A percentile compares a stretch with the other conserved stretches of the same genome.
These are phyloP conservation scores for Dissoconium aciculare DNA, from an alignment of 2,329 filamentous ascomycete species.

Conservation along the genomic window DNA sequence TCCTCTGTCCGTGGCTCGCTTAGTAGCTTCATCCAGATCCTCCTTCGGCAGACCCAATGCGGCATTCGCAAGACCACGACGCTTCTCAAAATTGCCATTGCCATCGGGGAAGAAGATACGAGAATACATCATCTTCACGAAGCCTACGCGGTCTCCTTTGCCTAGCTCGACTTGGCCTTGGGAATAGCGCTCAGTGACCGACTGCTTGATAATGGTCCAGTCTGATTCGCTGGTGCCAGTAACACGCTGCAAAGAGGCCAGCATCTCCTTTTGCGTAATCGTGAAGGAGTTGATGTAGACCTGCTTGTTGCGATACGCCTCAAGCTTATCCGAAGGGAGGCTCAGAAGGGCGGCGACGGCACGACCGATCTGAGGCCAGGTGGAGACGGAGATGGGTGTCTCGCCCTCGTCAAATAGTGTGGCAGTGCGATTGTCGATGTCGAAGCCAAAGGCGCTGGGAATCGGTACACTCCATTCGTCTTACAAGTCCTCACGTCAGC, in stretches of 20 bases:
- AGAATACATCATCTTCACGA: slow-evolving; percentile 29
- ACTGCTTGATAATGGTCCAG: slow-evolving; percentile 43
- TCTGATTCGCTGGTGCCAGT: slow-evolving; percentile 42
- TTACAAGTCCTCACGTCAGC: slow-evolving; percentile 9
- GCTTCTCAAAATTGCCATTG: slow-evolving; percentile 26
- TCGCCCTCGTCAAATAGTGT: slow-evolving; percentile 41
- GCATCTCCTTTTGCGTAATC: slow-evolving; percentile 49
- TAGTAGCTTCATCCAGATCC: slow-evolving; percentile 42
- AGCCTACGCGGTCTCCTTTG: slow-evolving; percentile 24
- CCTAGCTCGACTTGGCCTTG: slow-evolving; percentile 34
- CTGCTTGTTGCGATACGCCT: slow-evolving; percentile 32
- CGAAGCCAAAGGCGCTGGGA: slow-evolving; percentile 24
- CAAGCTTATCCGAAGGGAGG: slow-evolving; percentile 12
- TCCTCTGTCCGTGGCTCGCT: no score
- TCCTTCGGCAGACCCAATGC: slow-evolving; percentile 44
- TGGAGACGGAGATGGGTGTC: slow-evolving; percentile 41
- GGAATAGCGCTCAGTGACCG: slow-evolving; percentile 33
- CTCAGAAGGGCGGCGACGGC: slow-evolving; percentile 35
- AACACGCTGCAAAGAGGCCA: slow-evolving; percentile 45
- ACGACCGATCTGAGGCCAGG: slow-evolving; percentile 41
- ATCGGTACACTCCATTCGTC: slow-evolving; percentile 26
- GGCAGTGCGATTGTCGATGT: slow-evolving; percentile 20
- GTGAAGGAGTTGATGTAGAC: slow-evolving; percentile 43
- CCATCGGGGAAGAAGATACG: slow-evolving; percentile 34
- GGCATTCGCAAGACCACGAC: slow-evolving; percentile 33